Evolutionary conservation across 1,139 yeast genomes (phyloP).

Genomic region (Blastobotrys aristatus): DNA sequence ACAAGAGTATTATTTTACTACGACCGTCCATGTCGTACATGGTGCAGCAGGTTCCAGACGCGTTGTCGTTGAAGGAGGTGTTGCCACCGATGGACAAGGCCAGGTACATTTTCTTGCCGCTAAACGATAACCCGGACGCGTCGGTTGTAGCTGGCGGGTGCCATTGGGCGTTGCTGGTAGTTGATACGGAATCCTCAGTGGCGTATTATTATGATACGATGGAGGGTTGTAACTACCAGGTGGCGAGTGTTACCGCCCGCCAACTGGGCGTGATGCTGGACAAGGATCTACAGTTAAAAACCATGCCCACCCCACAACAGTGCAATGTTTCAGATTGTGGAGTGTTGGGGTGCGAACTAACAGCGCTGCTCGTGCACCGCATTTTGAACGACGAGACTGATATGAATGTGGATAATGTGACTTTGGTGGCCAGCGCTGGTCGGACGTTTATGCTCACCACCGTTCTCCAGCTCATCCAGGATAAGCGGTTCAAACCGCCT

Average conservation of each 20-base stretch:
- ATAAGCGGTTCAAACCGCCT: background rate
- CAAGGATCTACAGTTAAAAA: constrained; percentile 20
- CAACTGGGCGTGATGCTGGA: constrained; percentile 35
- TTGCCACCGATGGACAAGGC: constrained; percentile 42
- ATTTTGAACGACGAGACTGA: constrained; percentile 29
- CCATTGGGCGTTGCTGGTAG: constrained; percentile 52
- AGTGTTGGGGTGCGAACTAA: constrained; percentile 53
- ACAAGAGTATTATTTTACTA: constrained; percentile 25
- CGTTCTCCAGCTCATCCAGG: constrained; percentile 27
- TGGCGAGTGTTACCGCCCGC: constrained; percentile 34
- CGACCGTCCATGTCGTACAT: constrained; percentile 41
- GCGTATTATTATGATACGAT: constrained; percentile 47
- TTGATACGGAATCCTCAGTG: constrained; percentile 36
- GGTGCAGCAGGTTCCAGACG: constrained; percentile 30
- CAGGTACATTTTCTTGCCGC: constrained; percentile 45
- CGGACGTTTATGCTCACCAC: constrained; percentile 41
- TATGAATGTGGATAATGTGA: constrained; percentile 34
- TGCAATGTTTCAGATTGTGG: constrained; percentile 77
- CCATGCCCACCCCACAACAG: constrained; percentile 62
- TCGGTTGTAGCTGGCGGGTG: constrained; percentile 45
- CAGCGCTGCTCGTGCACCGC: constrained; percentile 40
- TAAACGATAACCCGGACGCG: constrained; percentile 49
- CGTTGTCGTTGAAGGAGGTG: constrained; percentile 35
- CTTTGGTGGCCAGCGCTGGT: constrained; percentile 41
- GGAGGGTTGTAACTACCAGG: constrained; percentile 39